Conservation (phyloP, 768 basidiomycete genomes). For the Rubroboletus pulcherrimus region DNA sequence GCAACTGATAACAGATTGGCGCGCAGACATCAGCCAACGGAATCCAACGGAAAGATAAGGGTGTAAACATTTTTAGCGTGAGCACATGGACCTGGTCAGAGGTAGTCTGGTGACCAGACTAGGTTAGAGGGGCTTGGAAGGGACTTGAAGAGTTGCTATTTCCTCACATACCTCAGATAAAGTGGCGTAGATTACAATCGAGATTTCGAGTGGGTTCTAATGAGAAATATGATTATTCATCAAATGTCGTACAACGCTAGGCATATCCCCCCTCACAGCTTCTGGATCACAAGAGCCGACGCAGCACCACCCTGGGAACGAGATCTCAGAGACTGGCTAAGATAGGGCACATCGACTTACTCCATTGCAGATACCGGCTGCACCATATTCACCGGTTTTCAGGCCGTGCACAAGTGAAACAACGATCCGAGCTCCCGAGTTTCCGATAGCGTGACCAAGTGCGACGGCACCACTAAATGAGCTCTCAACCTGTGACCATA, state of each 20-base stretch:
- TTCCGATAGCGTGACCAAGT: constrained; percentile 94
- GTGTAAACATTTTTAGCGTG: constrained; percentile 9
- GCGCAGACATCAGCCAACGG: background rate
- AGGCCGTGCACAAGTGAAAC: constrained; percentile 92
- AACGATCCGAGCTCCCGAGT: constrained; percentile 91
- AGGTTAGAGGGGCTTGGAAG: background rate
- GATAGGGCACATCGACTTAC: constrained; percentile 45
- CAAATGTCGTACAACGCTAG: constrained; percentile 14
- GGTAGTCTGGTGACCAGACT: too few relatives aligned
- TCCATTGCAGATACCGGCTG: constrained; percentile 95
- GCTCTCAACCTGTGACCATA: constrained; percentile 2
- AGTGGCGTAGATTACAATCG: constrained; percentile 1
- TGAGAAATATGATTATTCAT: constrained; percentile 15
- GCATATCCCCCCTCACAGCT: constrained; percentile 48
- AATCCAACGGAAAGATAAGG: constrained; percentile 16
- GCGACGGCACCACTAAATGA: constrained; percentile 86
- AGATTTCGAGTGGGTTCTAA: constrained; percentile 2
- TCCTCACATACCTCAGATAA: constrained; percentile 15
- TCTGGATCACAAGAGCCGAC: constrained; percentile 87
- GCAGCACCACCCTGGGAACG: constrained; percentile 79
- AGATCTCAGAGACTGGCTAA: constrained; percentile 13
- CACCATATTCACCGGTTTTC: constrained; percentile 89
- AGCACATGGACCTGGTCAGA: background rate
- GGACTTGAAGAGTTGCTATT: background rate
- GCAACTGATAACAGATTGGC: constrained; percentile 8